Conservation (phyloP, 495 filamentous ascomycete species). For the Viridothelium virens region DNA sequence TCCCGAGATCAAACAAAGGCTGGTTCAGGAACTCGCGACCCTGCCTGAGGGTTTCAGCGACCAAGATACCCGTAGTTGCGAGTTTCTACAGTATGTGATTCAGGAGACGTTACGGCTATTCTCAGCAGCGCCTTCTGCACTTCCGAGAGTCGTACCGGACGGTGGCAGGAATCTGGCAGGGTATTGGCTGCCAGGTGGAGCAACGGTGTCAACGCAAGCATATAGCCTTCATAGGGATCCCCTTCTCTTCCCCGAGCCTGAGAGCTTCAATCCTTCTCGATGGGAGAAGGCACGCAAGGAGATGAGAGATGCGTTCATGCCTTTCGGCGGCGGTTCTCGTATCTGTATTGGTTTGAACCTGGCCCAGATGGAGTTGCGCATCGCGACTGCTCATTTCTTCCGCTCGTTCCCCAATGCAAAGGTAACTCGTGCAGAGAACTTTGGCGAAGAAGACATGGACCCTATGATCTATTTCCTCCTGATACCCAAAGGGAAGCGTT, state of each 20-base stretch:
- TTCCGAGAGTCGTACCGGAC: conserved; percentile 23
- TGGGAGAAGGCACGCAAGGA: no score
- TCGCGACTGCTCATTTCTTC: no score
- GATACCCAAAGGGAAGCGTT: no score
- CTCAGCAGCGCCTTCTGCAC: conserved; percentile 16
- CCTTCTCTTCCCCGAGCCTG: conserved; percentile 32
- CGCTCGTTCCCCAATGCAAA: no score
- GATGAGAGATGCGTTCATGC: no score
- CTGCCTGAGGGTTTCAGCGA: conserved; percentile 26
- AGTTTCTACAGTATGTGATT: conserved; percentile 9
- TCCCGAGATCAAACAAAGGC: conserved; percentile 22
- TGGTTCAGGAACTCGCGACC: conserved; percentile 26
- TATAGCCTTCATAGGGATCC: conserved; percentile 39
- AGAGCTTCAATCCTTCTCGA: conserved; percentile 34
- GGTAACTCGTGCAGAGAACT: no score
- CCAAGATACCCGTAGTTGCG: conserved; percentile 10
- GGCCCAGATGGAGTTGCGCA: no score
- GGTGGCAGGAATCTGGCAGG: conserved; percentile 28
- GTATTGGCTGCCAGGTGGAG: conserved; percentile 31
- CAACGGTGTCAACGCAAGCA: conserved; percentile 34
- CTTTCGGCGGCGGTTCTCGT: no score
- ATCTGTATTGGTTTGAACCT: no score
- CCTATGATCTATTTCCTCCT: no score
- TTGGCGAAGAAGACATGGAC: no score
- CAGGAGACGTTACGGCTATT: conserved; percentile 24